A percentile compares a stretch with the other conserved stretches of the same genome.
These are phyloP conservation scores for Lactarius tabidus DNA, from an alignment of 768 basidiomycete species.

Conservation along the genomic window DNA sequence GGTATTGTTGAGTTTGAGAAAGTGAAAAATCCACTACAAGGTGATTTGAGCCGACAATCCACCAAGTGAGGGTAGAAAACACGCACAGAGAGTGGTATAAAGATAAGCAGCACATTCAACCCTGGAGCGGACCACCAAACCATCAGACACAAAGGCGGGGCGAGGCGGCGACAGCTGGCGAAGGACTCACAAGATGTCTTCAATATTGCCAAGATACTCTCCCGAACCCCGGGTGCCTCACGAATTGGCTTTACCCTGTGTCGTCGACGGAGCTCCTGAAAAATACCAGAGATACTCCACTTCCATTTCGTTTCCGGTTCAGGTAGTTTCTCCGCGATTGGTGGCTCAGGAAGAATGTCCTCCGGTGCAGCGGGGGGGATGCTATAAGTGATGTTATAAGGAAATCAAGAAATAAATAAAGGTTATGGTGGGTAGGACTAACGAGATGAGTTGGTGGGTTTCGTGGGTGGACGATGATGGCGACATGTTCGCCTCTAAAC, in stretches of 20 bases:
- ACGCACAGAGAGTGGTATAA: constrained; percentile 66
- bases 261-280: not conserved
- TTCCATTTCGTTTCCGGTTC: not conserved
- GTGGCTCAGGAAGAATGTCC: no score
- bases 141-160: not conserved
- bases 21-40: constrained; percentile 68
- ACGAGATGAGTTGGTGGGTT: constrained; percentile 7
- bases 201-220: constrained; percentile 52
- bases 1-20: constrained; percentile 49
- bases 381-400: not conserved
- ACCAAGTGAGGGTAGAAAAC: not conserved
- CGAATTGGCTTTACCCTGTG: constrained; percentile 33
- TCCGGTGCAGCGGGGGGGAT: not conserved
- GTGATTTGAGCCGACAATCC: constrained; percentile 6
- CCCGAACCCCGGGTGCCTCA: constrained; percentile 40
- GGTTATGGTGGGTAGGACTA: not conserved
- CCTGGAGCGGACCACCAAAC: constrained; percentile 37
- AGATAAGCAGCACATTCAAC: constrained; percentile 66
- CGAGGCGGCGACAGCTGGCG: not conserved
- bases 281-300: not conserved
- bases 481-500: not conserved
- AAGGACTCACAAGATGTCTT: constrained; percentile 50
- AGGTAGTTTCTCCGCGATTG: not conserved
- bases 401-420: not conserved
- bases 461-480: not conserved